A percentile compares a stretch with the other conserved stretches of the same genome.
These are phyloP conservation scores for Amphicarpaea edgeworthii DNA, from an alignment of 306 rosid species.

Conservation along the genomic window DNA sequence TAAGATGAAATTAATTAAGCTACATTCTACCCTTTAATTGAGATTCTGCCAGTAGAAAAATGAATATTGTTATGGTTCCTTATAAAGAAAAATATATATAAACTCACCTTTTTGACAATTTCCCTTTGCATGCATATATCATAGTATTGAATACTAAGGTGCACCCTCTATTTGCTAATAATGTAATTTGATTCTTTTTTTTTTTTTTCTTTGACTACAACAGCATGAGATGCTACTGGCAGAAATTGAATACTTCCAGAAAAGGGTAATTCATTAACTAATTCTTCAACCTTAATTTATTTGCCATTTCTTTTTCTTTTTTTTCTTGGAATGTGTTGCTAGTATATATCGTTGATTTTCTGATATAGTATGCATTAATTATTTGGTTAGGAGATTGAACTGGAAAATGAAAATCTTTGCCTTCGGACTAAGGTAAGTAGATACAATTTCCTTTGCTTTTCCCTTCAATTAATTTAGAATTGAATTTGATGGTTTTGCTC, in stretches of 20 bases:
- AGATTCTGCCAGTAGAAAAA: neutral
- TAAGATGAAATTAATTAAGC: slow-evolving; percentile 22
- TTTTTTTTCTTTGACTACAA: neutral
- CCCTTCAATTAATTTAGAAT: no score
- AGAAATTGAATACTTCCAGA: slow-evolving; percentile 85
- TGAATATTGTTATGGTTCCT: neutral
- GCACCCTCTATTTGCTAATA: neutral
- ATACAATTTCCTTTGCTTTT: neutral
- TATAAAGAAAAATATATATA: neutral
- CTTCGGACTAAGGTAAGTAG: slow-evolving; percentile 78
- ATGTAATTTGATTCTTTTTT: neutral
- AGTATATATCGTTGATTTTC: neutral
- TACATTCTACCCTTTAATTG: neutral
- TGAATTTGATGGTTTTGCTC: no score
- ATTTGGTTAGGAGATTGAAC: slow-evolving; percentile 68
- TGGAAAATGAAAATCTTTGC: slow-evolving; percentile 86
- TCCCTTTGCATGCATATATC: neutral
- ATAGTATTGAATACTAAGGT: neutral
- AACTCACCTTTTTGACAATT: neutral
- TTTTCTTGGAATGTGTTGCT: neutral
- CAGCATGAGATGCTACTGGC: slow-evolving; percentile 87
- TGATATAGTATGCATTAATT: neutral
- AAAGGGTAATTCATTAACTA: slow-evolving; percentile 62
- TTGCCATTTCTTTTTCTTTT: neutral
- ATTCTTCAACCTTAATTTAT: neutral